phyloP scores from a whole-genome alignment of 257 asterid species.

The Agastache rugosa region DNA sequence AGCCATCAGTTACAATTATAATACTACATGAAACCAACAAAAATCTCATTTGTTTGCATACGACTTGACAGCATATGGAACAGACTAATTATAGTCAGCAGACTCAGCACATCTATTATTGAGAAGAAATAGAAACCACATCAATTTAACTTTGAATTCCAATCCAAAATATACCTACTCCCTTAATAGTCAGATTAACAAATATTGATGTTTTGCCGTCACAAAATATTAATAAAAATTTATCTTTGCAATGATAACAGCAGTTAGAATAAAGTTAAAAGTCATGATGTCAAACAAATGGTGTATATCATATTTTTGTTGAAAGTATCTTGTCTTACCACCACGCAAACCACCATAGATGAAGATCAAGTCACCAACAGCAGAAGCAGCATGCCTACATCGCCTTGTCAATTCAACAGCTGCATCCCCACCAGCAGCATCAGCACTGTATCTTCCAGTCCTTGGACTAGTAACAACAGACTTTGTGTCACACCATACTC shows the following conservation, averaged over 20 bases:
- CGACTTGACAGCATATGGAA: conserved; percentile 5
- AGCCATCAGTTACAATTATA: conserved; percentile 15
- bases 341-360: conserved; percentile 99
- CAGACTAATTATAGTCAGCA: background rate
- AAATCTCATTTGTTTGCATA: conserved; percentile 10
- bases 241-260: background rate
- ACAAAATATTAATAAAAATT: background rate
- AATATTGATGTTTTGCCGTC: background rate
- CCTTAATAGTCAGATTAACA: background rate
- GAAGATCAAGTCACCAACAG: conserved; percentile 95
- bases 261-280: conserved; percentile 7
- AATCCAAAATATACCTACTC: conserved; percentile 3
- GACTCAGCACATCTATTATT: background rate
- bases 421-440: conserved; percentile 99
- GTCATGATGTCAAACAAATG: conserved; percentile 23
- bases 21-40: conserved; percentile 9
- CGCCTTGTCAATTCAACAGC: conserved; percentile 97
- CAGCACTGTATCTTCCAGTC: conserved; percentile 96
- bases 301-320: conserved; percentile 1
- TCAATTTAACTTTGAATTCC: conserved; percentile 3
- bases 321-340: conserved; percentile 62
- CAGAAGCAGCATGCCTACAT: conserved; percentile 98
- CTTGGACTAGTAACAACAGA: conserved; percentile 97
- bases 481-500: conserved; percentile 98
- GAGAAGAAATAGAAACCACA: conserved; percentile 9